Percentiles rank a stretch among this genome's conserved stretches.
Conservation (phyloP, 257 asterid genomes). For the Nicotiana undulata region DNA sequence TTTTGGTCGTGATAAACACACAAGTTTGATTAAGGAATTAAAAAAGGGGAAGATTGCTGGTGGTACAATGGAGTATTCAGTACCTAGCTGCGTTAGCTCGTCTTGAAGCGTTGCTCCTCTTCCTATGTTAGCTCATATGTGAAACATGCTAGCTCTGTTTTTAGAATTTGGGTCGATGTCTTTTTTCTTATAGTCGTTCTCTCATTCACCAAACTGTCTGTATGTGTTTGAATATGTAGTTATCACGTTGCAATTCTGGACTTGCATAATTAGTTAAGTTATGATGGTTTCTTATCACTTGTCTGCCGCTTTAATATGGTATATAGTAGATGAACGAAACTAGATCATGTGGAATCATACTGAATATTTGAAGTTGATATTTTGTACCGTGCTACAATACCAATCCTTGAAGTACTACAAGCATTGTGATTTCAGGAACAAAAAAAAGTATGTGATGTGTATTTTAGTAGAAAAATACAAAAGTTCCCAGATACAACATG, state of each 20-base stretch:
- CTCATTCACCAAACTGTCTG: background rate
- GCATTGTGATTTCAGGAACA: background rate
- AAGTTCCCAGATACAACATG: background rate
- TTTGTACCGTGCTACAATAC: background rate
- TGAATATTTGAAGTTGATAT: background rate
- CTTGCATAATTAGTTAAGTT: background rate
- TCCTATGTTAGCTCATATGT: background rate
- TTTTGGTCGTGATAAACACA: background rate
- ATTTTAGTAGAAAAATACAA: background rate
- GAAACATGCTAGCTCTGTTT: background rate
- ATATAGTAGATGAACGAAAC: background rate
- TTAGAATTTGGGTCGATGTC: background rate
- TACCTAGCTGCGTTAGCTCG: background rate
- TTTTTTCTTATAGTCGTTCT: background rate
- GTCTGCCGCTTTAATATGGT: background rate
- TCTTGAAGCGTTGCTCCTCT: background rate
- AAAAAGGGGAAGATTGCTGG: background rate
- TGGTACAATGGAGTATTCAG: background rate
- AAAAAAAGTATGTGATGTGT: background rate
- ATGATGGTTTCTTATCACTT: background rate
- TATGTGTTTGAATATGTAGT: background rate
- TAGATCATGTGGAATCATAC: background rate
- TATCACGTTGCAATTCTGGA: background rate
- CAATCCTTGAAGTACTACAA: background rate
- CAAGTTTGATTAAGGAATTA: background rate